phyloP scores from a whole-genome alignment of 2,329 filamentous ascomycete genomes.

The Clarireedia sp. region DNA sequence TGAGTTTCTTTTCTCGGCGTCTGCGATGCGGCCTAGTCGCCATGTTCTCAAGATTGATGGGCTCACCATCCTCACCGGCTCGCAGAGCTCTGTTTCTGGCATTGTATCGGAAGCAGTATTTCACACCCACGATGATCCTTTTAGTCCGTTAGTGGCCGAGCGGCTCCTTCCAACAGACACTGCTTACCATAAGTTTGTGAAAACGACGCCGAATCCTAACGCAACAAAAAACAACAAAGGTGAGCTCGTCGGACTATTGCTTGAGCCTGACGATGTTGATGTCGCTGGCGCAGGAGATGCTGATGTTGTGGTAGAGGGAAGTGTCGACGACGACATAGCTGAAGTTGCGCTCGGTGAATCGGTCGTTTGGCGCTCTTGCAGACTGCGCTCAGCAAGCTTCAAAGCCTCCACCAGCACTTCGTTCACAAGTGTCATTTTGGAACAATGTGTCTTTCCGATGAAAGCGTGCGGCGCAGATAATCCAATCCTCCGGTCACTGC shows the following conservation, averaged over 20 bases:
- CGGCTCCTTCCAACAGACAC: background rate
- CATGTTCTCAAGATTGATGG: constrained; percentile 80
- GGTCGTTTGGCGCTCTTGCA: constrained; percentile 4
- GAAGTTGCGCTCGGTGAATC: background rate
- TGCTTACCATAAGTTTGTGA: constrained; percentile 95
- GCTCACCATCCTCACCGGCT: constrained; percentile 72
- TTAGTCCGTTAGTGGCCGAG: constrained; percentile 21
- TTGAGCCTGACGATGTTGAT: constrained; percentile 15
- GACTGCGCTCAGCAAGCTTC: constrained; percentile 18
- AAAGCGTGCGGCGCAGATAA: background rate
- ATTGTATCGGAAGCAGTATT: constrained; percentile 99
- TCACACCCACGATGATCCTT: constrained; percentile 99
- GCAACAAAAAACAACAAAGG: constrained; percentile 89
- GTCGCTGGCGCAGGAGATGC: constrained; percentile 8
- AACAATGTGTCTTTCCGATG: background rate
- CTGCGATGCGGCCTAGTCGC: constrained; percentile 71
- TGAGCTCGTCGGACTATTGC: constrained; percentile 51
- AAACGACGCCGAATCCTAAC: constrained; percentile 93
- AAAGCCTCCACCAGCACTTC: constrained; percentile 23
- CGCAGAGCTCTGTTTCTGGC: constrained; percentile 79
- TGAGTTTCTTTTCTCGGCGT: constrained; percentile 92
- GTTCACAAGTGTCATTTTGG: constrained; percentile 22
- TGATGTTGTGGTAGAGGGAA: constrained; percentile 6
- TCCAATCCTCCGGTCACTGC: background rate
- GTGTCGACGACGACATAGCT: constrained; percentile 8